Evolutionary conservation across 2,329 filamentous ascomycete genomes (phyloP), one percentile per base, ranked within the genome.

Genomic region (Colletotrichum sp.): DNA sequence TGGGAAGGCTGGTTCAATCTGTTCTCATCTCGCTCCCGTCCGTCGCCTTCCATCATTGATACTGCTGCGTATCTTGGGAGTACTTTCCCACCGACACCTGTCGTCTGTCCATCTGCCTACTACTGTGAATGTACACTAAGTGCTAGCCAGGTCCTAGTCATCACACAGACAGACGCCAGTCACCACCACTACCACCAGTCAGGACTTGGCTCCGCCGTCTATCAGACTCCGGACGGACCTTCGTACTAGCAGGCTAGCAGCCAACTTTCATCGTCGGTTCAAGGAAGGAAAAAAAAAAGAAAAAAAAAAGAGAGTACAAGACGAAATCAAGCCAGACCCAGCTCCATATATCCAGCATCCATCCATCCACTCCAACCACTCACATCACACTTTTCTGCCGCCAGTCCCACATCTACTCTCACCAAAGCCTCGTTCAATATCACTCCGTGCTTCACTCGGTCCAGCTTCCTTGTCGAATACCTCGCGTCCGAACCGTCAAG

Each of bases 281-380:
- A 5, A 43, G 18, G 18, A 43, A 43, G 38, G 8, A 5, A 11
- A 38, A 11, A 11, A 38, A 43, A 27, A 27, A 43, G 9, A 43
- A 9, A 38, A 11, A 11, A 38, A 43, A 27, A 27, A 43, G 11
- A 43, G 2, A 43, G 38, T 43, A 43, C 38, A n/a, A 43, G 61
- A 47, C 61, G 38, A 34, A 43, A 29, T 24, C 47, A 33, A 36
- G n/a, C 63, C 63, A 66, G 27, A 33, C 47, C 63, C 31, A 36
- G 31, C 72, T 79, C 76, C 77, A 76, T 77, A 78, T 79, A 78
- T 78, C 75, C 76, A 71, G 72, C 70, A 68, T 77, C 75, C 75
- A 74, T 79, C 80, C 82, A 83, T 81, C 83, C 84, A 83, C 83
- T 80, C 83, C 79, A 80, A 80, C 79, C 79, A 82, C 79, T 80